Conservation (phyloP, 2,329 filamentous ascomycete genomes). For the Ophiocordyceps camponoti-leonardi region DNA sequence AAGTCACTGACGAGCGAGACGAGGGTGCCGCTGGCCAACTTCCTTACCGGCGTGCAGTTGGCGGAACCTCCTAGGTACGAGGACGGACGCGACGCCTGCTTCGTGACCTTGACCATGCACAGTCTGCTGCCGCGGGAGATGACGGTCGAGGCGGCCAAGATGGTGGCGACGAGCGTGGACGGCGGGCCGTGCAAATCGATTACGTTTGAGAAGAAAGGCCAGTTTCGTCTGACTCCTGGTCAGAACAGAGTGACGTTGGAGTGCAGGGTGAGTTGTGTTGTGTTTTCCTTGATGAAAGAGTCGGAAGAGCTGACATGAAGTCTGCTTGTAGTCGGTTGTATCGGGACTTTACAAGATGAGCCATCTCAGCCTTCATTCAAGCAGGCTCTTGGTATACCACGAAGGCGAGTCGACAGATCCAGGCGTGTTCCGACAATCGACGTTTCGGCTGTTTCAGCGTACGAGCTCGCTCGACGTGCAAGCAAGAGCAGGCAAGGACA, state of each 20-base stretch:
- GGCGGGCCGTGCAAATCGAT: slow-evolving; percentile 44
- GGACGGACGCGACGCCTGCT: slow-evolving; percentile 57
- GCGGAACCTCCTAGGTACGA: slow-evolving; percentile 53
- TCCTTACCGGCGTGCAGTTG: slow-evolving; percentile 55
- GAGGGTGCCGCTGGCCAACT: slow-evolving; percentile 49
- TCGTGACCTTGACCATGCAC: slow-evolving; percentile 46
- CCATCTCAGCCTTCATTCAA: slow-evolving; percentile 46
- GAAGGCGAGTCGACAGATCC: slow-evolving; percentile 36
- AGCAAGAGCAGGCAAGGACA: slow-evolving; percentile 47
- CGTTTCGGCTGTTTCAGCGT: slow-evolving; percentile 58
- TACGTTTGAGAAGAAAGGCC: slow-evolving; percentile 11
- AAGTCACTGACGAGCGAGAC: slow-evolving; percentile 36
- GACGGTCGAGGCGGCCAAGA: slow-evolving; percentile 43
- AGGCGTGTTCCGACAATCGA: slow-evolving; percentile 38
- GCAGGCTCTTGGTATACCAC: slow-evolving; percentile 47
- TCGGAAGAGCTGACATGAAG: slow-evolving; percentile 7
- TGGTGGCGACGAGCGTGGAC: slow-evolving; percentile 42
- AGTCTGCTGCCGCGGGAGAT: slow-evolving; percentile 60
- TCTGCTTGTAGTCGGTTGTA: slow-evolving; percentile 36
- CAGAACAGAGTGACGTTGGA: slow-evolving; percentile 20
- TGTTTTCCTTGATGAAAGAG: too few species aligned
- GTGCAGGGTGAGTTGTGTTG: slow-evolving; percentile 14
- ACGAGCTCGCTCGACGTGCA: slow-evolving; percentile 50
- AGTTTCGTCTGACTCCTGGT: slow-evolving; percentile 26
- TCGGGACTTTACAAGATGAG: slow-evolving; percentile 63